Evolutionary conservation across 2,329 filamentous ascomycete genomes (phyloP).

Genomic region (Scedosporium apiospermum): DNA sequence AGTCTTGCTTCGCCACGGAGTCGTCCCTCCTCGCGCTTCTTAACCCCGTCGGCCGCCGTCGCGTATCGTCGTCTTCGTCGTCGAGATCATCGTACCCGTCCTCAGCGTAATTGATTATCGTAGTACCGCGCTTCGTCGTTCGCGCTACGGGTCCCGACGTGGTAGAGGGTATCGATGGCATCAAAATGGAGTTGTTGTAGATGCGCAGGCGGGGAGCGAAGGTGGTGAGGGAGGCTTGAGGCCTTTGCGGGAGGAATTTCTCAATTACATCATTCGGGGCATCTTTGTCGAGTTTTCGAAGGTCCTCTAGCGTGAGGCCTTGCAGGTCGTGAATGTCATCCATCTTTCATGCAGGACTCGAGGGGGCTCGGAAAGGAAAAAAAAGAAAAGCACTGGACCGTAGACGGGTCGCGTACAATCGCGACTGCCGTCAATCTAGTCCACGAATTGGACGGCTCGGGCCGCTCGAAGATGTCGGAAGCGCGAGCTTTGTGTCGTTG

Average conservation of each 20-base stretch:
- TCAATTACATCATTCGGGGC: conserved; percentile 29
- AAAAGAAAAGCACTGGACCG: background rate
- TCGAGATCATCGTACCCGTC: conserved; percentile 80
- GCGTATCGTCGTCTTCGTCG: conserved; percentile 63
- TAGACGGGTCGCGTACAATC: background rate
- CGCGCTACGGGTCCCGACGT: conserved; percentile 59
- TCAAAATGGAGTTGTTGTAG: conserved; percentile 86
- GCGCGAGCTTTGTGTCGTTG: too few species aligned
- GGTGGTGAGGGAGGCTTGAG: conserved; percentile 82
- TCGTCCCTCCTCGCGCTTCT: conserved; percentile 77
- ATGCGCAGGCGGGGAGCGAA: conserved; percentile 85
- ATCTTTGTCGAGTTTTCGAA: background rate
- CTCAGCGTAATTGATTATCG: conserved; percentile 95
- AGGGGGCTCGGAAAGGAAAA: background rate
- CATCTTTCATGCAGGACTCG: background rate
- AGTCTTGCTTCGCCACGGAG: conserved; percentile 48
- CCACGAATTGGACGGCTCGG: too few species aligned
- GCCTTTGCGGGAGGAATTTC: conserved; percentile 32
- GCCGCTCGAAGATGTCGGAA: too few species aligned
- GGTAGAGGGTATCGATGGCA: conserved; percentile 66
- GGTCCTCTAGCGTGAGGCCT: background rate
- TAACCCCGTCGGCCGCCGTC: conserved; percentile 73
- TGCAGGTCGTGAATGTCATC: background rate
- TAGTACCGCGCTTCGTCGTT: conserved; percentile 95
- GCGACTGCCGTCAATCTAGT: too few species aligned